Percentiles rank a stretch among this genome's conserved stretches.
phyloP scores from a whole-genome alignment of 129 eudicot species.

The Flaveria ramosissima region DNA sequence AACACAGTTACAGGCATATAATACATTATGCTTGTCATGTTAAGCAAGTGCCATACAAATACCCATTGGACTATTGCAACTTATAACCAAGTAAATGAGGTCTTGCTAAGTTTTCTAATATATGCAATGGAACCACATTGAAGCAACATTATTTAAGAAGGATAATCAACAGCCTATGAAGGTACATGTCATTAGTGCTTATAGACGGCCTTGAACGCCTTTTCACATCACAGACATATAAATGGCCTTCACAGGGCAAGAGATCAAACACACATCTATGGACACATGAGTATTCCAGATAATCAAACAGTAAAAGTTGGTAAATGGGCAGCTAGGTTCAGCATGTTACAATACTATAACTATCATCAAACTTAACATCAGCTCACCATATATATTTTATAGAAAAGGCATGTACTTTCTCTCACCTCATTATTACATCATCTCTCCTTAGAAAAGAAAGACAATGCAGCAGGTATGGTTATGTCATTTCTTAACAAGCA shows the following conservation, averaged over 20 bases:
- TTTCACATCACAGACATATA: constrained; percentile 93
- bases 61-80: too few relatives aligned
- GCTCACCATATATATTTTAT: neutral
- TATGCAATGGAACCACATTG: too few relatives aligned
- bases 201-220: too few relatives aligned
- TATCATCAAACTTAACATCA: too few relatives aligned
- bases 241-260: constrained; percentile 85
- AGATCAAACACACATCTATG: constrained; percentile 98
- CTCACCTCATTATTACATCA: neutral
- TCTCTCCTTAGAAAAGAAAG: neutral
- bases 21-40: too few relatives aligned
- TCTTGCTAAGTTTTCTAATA: too few relatives aligned
- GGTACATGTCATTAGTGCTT: too few relatives aligned
- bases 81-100: too few relatives aligned
- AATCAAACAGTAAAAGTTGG: constrained; percentile 18
- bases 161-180: too few relatives aligned
- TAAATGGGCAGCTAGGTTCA: constrained; percentile 1
- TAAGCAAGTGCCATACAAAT: too few relatives aligned
- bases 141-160: too few relatives aligned
- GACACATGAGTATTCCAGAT: constrained; percentile 17
- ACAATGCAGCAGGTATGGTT: neutral
- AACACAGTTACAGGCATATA: too few relatives aligned
- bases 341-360: constrained; percentile 6
- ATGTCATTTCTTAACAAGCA: constrained; percentile 8
- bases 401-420: neutral